Conservation (phyloP, 2,329 filamentous ascomycete genomes). For the Trichoderma sp. region DNA sequence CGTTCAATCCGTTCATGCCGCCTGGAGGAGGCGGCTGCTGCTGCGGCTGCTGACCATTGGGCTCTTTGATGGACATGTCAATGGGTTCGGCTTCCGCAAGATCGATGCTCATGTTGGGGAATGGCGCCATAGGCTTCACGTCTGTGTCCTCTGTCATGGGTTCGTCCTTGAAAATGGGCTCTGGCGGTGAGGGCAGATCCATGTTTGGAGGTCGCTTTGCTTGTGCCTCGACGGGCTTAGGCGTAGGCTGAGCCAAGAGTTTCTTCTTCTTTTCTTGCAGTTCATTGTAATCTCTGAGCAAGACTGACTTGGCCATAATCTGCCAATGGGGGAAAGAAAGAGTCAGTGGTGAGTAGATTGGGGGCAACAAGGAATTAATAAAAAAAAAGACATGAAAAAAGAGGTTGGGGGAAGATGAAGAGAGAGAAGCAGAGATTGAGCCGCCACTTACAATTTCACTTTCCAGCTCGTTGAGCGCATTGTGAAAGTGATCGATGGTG, state of each 20-base stretch:
- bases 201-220: slow-evolving; percentile 40
- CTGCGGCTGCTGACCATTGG: slow-evolving; percentile 19
- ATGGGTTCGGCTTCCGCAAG: slow-evolving; percentile 32
- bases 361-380: not conserved
- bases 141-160: slow-evolving; percentile 38
- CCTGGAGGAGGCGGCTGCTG: slow-evolving; percentile 22
- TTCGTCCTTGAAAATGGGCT: slow-evolving; percentile 32
- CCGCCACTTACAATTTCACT: slow-evolving; percentile 53
- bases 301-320: slow-evolving; percentile 54
- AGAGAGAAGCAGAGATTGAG: not conserved
- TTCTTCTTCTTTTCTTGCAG: slow-evolving; percentile 34
- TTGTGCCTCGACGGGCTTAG: slow-evolving; percentile 38
- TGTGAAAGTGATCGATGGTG: slow-evolving; percentile 52
- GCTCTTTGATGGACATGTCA: slow-evolving; percentile 7
- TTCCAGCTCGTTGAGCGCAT: slow-evolving; percentile 58
- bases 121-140: slow-evolving; percentile 51
- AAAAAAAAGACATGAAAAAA: not conserved
- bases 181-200: slow-evolving; percentile 40
- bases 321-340: slow-evolving; percentile 21
- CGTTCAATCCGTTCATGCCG: slow-evolving; percentile 21
- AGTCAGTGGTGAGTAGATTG: not conserved
- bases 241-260: slow-evolving; percentile 21
- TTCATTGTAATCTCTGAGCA: slow-evolving; percentile 55
- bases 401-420: not conserved
- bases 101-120: slow-evolving; percentile 58